A percentile compares a stretch with the other conserved stretches of the same genome.
Evolutionary conservation across 2,329 filamentous ascomycete genomes (phyloP).

Genomic region (Pseudocercospora cruenta): DNA sequence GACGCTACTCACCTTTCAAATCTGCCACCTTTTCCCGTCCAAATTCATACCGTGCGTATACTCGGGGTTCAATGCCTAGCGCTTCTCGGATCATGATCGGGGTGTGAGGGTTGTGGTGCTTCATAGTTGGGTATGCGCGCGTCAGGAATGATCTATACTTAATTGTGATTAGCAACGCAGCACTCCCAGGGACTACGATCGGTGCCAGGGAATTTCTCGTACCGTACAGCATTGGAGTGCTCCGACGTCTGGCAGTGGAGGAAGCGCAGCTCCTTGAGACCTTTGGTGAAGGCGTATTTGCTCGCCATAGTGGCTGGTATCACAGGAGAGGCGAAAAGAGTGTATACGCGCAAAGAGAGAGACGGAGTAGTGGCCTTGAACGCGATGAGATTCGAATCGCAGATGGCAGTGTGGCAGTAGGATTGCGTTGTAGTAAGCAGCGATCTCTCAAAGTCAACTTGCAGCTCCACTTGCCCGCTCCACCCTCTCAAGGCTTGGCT

Average conservation of each 20-base stretch:
- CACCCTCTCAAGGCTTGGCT: slow-evolving; percentile 46
- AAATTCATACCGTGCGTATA: slow-evolving; percentile 87
- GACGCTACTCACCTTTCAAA: slow-evolving; percentile 58
- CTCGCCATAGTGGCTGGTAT: slow-evolving; percentile 67
- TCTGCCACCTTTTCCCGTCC: slow-evolving; percentile 69
- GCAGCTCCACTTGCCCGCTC: not conserved
- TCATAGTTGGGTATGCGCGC: slow-evolving; percentile 95
- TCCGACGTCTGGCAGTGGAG: slow-evolving; percentile 94
- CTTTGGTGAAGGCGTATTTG: slow-evolving; percentile 89
- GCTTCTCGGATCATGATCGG: slow-evolving; percentile 97
- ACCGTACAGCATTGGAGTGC: slow-evolving; percentile 87
- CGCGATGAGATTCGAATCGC: not conserved
- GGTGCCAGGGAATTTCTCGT: slow-evolving; percentile 33
- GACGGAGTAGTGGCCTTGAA: not conserved
- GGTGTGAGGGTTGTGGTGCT: slow-evolving; percentile 94
- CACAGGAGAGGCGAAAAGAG: slow-evolving; percentile 1
- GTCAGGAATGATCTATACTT: slow-evolving; percentile 77
- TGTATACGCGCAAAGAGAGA: not conserved
- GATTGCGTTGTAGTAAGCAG: not conserved
- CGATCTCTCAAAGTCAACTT: not conserved
- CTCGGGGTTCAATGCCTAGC: slow-evolving; percentile 76
- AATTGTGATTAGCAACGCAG: not conserved
- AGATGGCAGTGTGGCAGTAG: not conserved
- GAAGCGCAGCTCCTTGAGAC: slow-evolving; percentile 94
- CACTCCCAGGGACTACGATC: not conserved